Conservation (phyloP, 164 flowering plant species). For the Aristolochia californica region DNA sequence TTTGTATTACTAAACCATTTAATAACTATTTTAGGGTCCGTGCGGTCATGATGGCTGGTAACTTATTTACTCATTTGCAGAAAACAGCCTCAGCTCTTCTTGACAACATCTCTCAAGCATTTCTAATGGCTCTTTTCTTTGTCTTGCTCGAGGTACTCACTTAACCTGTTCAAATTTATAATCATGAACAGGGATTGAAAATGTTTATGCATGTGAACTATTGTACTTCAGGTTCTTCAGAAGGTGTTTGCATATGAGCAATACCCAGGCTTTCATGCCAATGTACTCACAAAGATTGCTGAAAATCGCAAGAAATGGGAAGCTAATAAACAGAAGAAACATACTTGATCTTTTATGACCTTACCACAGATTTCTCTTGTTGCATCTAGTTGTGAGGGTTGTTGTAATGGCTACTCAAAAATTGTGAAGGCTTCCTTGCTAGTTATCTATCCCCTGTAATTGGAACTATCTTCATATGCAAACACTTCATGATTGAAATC, state of each 20-base stretch:
- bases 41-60: neutral
- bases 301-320: constrained; percentile 53
- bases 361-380: neutral
- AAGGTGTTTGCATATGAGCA: constrained; percentile 66
- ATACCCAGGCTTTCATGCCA: constrained; percentile 64
- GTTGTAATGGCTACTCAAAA: too few relatives aligned
- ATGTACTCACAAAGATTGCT: constrained; percentile 38
- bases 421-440: too few relatives aligned
- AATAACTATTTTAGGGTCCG: neutral
- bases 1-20: neutral
- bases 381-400: neutral
- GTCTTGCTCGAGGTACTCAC: constrained; percentile 47
- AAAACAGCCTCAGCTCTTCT: constrained; percentile 57
- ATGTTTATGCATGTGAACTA: neutral
- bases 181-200: neutral
- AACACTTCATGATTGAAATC: too few relatives aligned
- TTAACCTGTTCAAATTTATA: neutral
- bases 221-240: constrained; percentile 48
- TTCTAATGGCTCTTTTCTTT: constrained; percentile 60
- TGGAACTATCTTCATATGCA: too few relatives aligned
- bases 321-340: constrained; percentile 48
- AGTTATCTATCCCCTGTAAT: too few relatives aligned
- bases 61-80: constrained; percentile 20
- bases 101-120: constrained; percentile 56
- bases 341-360: constrained; percentile 3